Evolutionary conservation across 306 rosid species (phyloP), one percentile per base, ranked within the genome.

Genomic region (Sophora flavescens): DNA sequence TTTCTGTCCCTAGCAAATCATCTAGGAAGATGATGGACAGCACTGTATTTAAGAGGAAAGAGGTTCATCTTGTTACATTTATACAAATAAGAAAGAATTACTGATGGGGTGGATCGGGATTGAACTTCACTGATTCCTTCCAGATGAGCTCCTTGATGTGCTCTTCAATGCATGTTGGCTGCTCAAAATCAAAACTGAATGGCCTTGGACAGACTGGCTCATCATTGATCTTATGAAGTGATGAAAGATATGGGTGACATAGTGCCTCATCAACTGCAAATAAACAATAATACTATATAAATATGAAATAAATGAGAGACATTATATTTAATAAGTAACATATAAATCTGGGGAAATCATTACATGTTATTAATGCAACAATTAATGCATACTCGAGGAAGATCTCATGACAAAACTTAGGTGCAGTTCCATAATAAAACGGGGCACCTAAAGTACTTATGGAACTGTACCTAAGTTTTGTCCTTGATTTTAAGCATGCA

Each of bases 121-220:
- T 96, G 92, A 88, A 96, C 88, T 90, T 88, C 84, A 89, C 91
- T 11, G 96, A 88, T 76, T 96, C 99, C 76, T 62, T 88, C 98
- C 96, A 92, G 69, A 96, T 96, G 74, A 92, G 96, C 86, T 96
- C 99, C 82, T 92, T 96, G 84, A 96, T 88, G 65, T 92, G 88
- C 77, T 96, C 97, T 87, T 96, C 99, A 39, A 90, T 91, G 89
- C 96, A 89, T 3, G 92, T 83, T 68, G 96, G 96, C 72, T 96
- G 93, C 86, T 89, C 99, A 77, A 96, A 96, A 85, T 92, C 97
- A 72, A 89, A 91, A 84, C 81, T 82, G 93, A 92, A 96, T 3
- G 93, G 91, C 86, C 90, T 84, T 12, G 91, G 81, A 74, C 98
- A 91, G 47, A 91, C 85, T 1, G 97, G 96, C 78, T 96, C 99